Evolutionary conservation across 2,329 filamentous ascomycete genomes (phyloP).

Genomic region (Myriosclerotinia duriaeana): DNA sequence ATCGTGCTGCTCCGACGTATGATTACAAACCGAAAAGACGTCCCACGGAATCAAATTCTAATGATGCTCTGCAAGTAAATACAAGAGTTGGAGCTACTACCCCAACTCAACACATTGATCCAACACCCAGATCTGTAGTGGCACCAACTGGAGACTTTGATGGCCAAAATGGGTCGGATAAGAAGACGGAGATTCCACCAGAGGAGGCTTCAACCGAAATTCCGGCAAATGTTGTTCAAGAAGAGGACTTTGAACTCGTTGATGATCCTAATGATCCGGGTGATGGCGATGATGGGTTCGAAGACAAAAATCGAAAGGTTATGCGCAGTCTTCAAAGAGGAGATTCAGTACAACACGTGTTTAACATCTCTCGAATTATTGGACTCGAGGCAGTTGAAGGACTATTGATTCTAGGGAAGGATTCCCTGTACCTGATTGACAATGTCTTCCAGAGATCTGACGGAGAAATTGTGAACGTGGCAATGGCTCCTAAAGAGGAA

Average conservation of each 20-base stretch:
- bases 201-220: conserved; percentile 26
- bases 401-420: conserved; percentile 87
- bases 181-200: conserved; percentile 25
- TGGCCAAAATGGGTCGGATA: conserved; percentile 24
- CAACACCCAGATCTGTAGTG: conserved; percentile 25
- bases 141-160: conserved; percentile 25
- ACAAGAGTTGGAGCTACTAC: conserved; percentile 29
- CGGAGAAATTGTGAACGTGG: conserved; percentile 94
- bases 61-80: conserved; percentile 42
- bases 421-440: conserved; percentile 90
- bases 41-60: conserved; percentile 46
- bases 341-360: conserved; percentile 89
- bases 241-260: conserved; percentile 94
- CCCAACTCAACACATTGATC: conserved; percentile 24
- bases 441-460: conserved; percentile 94
- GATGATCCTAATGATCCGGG: conserved; percentile 89
- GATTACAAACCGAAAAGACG: conserved; percentile 84
- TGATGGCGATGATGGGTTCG: conserved; percentile 73
- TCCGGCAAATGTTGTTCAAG: conserved; percentile 44
- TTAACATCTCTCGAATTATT: conserved; percentile 92
- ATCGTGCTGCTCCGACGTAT: conserved; percentile 65
- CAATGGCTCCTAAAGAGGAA: conserved; percentile 88
- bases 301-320: conserved; percentile 97
- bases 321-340: conserved; percentile 90
- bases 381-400: conserved; percentile 93